Base-by-base conservation (phyloP, 176 grass and related monocot genomes). In the Canna indica region DNA sequence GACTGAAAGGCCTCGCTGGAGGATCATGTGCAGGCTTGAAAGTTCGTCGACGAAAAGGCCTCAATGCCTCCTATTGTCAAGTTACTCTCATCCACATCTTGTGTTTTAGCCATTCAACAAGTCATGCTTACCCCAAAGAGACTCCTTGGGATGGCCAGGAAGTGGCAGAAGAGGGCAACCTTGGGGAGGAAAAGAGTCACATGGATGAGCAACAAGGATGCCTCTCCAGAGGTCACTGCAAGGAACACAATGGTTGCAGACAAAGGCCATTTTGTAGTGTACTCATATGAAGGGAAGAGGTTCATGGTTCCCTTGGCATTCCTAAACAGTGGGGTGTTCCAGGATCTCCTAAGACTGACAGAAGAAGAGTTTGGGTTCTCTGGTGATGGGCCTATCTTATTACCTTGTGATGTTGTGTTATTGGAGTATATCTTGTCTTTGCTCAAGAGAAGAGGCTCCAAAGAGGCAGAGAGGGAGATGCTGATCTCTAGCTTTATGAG, bases 341-440 rank as follows among this genome's bases (percentile, higher is more conserved):
- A 52, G 29, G 75, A 86, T 59, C 61, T 86, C 75, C 63, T 86
- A n/a, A n/a, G n/a, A n/a, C n/a, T n/a, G n/a, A n/a, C n/a, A n/a
- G n/a, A n/a, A n/a, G n/a, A n/a, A n/a, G n/a, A n/a, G n/a, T n/a
- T n/a, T n/a, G n/a, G n/a, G n/a, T n/a, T n/a, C n/a, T n/a, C n/a
- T n/a, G n/a, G n/a, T n/a, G n/a, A n/a, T n/a, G n/a, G n/a, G n/a
- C n/a, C n/a, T n/a, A n/a, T n/a, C n/a, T n/a, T n/a, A n/a, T n/a
- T n/a, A n/a, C n/a, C n/a, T n/a, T n/a, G n/a, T n/a, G n/a, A n/a
- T n/a, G n/a, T n/a, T n/a, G n/a, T n/a, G n/a, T n/a, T n/a, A n/a
- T n/a, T n/a, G n/a, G n/a, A n/a, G n/a, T n/a, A n/a, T n/a, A n/a
- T n/a, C n/a, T n/a, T n/a, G n/a, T n/a, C n/a, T n/a, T n/a, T n/a